Base-by-base conservation (phyloP, 2,329 filamentous ascomycete genomes). In the Pseudofabraea citricarpa region DNA sequence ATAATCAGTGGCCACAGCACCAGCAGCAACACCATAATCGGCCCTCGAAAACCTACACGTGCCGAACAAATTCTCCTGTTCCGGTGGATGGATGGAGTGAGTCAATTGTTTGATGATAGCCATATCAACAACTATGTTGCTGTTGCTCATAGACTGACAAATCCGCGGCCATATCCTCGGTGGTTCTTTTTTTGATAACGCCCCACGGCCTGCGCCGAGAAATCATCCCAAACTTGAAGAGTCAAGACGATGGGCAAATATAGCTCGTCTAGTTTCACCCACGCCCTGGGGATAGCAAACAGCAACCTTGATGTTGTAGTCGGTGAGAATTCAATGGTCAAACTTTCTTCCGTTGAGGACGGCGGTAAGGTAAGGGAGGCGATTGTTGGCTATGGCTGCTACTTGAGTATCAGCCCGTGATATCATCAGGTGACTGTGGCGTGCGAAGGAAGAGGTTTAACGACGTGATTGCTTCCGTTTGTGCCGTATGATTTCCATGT, bases 171-270 rank as follows among this genome's bases (percentile, higher is more conserved):
- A 48, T 48, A 48, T 54, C 42, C 46, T 56, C 53, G 53, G 52
- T 46, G 52, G 52, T 47, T 48, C 49, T 56, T 48, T 48, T 37
- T 20, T 31, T 43, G 52, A 51, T 46, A 51, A 50, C 40, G 53
- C 48, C 55, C 53, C 55, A 42, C 67, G 67, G 45, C 35, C 23
- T 6, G 36, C 35, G 35, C 35, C 35, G 35, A 37, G n/a, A n/a
- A n/a, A n/a, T n/a, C n/a, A n/a, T n/a, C n/a, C n/a, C n/a, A n/a
- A n/a, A n/a, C n/a, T n/a, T n/a, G n/a, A n/a, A n/a, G n/a, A n/a
- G n/a, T n/a, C n/a, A n/a, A n/a, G n/a, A n/a, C n/a, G 19, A 32
- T 16, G n/a, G 6, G 29, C 29, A 6, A 18, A 32, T 32, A 13
- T 32, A n/a, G 29, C 29, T 32, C 29, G 19, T 15, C 13, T 15